Evolutionary conservation across 495 filamentous ascomycete species (phyloP), one percentile per base, ranked within the genome.

Genomic region (Penicillium longicatenatum): DNA sequence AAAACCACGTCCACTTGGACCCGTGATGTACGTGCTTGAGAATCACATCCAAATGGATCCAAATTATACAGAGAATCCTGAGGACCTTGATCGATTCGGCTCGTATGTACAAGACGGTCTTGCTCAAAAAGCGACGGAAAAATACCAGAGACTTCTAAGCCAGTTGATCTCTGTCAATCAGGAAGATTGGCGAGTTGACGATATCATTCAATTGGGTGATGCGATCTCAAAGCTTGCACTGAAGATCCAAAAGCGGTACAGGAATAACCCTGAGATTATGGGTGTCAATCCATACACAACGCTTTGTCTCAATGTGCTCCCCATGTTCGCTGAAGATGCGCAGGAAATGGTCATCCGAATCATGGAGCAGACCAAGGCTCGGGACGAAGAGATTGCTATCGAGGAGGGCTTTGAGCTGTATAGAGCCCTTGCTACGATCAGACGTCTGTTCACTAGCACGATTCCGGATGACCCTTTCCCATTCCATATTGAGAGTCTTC

Each of bases 371-470:
- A 83, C 86, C 22, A 83, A 89, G 60, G 80, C 81, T 12, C 80
- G 75, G 50, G 85, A 81, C n/a, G 80, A 86, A 52, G 92, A 97
- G 63, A 83, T 98, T 33, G 83, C 84, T 31, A 82, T 98, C 21
- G 82, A 95, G 62, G 95, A 99, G 65, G 95, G 92, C 0, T 97
- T 99, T 69, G 89, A 93, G 60, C 75, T 99, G 3, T 99, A 99
- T 72, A 87, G 83, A 65, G 88, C 96, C 61, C 79, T 99, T 37
- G 84, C 91, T 10, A 87, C 87, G 62, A 89, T 97, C 47, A 87
- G 92, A 9, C 81, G 83, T 14, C 89, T 97, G 41, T 91, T 95
- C 70, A 73, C 75, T 5, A 82, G 86, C 47, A 84, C 85, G 31
- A 81, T 96, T 31, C 90, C 90, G 16, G 77, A 75, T 14, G 68